Conservation (phyloP, 371 early-diverging fungal genomes). For the Apophysomyces variabilis region DNA sequence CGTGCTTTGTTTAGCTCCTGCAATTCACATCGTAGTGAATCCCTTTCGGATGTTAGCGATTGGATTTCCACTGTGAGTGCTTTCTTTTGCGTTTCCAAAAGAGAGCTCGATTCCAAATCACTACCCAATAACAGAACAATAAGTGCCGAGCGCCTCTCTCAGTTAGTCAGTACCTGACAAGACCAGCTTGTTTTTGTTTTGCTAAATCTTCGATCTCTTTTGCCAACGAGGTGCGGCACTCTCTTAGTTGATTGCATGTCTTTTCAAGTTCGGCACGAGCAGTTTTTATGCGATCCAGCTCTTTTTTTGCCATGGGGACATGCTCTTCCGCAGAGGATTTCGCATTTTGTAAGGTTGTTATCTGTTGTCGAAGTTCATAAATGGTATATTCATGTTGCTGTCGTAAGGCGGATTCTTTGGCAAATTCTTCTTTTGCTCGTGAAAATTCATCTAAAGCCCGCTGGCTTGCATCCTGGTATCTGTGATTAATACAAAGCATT, state of each 20-base stretch:
- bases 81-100: slow-evolving; percentile 30
- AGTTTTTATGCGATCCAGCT: slow-evolving; percentile 35
- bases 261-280: slow-evolving; percentile 39
- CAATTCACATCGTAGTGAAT: background rate
- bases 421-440: slow-evolving; percentile 47
- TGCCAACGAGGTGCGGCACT: slow-evolving; percentile 31
- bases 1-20: slow-evolving; percentile 13
- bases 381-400: slow-evolving; percentile 41
- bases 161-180: slow-evolving; percentile 26
- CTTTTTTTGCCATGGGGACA: slow-evolving; percentile 25
- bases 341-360: slow-evolving; percentile 28
- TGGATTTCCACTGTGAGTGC: slow-evolving; percentile 35
- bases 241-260: slow-evolving; percentile 37
- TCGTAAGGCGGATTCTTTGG: slow-evolving; percentile 39
- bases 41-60: slow-evolving; percentile 24
- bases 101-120: background rate
- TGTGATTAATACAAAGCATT: slow-evolving; percentile 1
- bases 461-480: slow-evolving; percentile 36
- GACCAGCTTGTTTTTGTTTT: slow-evolving; percentile 39
- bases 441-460: slow-evolving; percentile 46
- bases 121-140: slow-evolving; percentile 6
- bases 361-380: slow-evolving; percentile 35
- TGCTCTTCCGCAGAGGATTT: slow-evolving; percentile 12
- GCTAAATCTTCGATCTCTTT: slow-evolving; percentile 39
- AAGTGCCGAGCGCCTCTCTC: background rate